Evolutionary conservation across 1,139 yeast genomes (phyloP), one percentile per base, ranked within the genome.

Genomic region (Candida neerlandica): DNA sequence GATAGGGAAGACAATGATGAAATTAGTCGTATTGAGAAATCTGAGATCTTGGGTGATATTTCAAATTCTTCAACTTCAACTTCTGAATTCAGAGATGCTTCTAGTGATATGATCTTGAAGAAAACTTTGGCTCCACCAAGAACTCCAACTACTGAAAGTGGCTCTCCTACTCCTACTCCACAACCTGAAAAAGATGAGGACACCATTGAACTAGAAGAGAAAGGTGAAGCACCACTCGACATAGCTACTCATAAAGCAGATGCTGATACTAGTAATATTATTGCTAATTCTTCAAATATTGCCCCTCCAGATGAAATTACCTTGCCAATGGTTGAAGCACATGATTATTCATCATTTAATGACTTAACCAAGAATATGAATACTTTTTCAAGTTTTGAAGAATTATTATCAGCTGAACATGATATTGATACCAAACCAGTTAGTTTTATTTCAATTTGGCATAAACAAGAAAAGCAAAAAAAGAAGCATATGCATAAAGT

Each of bases 281-380:
- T 67, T 41, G 80, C 81, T 10, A 76, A 76, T 56, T 75, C 80
- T 0, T 73, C 80, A 2, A 75, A 73, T 52, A 66, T 76, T 27
- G 70, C 71, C 1, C 74, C 75, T 10, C 73, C 75, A 0, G 73
- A 64, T 21, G 75, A 71, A 48, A 57, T 73, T 16, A 63, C 73
- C 0, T 62, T 75, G 19, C 80, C 81, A 4, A 65, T 63, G n/a
- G 62, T 75, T 18, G 78, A 73, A 43, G 51, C 63, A 6, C 59
- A 65, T 45, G 61, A 63, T 27, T 63, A 59, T 51, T 66, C 73
- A 1, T 70, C 76, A 0, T 73, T 74, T 52, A 78, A 74, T 41
- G 78, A 73, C 15, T 58, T 73, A 5, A 70, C 75, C 7, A 62
- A 58, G 48, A 61, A 59, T 30, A 43, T 69, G 30, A 60, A 60